Conservation (phyloP, 768 basidiomycete genomes). For the Crepidotus variabilis region DNA sequence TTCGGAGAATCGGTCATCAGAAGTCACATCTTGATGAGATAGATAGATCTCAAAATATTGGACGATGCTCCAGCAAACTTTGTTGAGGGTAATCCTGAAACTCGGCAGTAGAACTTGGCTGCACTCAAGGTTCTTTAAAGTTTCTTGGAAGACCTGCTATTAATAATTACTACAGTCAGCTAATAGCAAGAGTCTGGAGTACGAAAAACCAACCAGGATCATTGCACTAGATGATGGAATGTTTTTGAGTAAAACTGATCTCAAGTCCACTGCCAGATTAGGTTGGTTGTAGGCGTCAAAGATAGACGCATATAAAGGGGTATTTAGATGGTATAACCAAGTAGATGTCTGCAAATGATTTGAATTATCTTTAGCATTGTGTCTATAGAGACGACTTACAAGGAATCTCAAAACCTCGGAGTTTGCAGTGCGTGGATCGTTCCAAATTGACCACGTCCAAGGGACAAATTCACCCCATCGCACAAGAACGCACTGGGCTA, state of each 20-base stretch:
- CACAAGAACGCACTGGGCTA: slow-evolving; percentile 48
- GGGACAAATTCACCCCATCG: slow-evolving; percentile 52
- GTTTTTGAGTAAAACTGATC: slow-evolving; percentile 9
- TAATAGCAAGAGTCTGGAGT: background rate
- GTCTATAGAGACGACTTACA: slow-evolving; percentile 31
- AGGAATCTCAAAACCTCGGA: slow-evolving; percentile 45
- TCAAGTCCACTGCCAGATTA: slow-evolving; percentile 6
- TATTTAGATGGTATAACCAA: slow-evolving; percentile 47
- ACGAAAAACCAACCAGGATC: slow-evolving; percentile 10
- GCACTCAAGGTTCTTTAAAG: background rate
- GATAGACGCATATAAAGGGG: slow-evolving; percentile 5
- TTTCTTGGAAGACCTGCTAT: background rate
- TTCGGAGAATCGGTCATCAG: background rate
- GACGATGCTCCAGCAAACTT: background rate
- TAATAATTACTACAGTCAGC: background rate
- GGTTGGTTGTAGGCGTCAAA: background rate
- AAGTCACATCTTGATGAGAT: background rate
- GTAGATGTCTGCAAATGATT: slow-evolving; percentile 37
- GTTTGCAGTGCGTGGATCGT: slow-evolving; percentile 45
- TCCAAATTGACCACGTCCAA: slow-evolving; percentile 68
- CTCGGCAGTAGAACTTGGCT: background rate
- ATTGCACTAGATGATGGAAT: slow-evolving; percentile 12
- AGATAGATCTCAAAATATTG: background rate
- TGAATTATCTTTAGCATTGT: too few species aligned
- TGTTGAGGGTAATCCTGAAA: background rate